Percentiles rank a stretch among this genome's conserved stretches.
phyloP scores from a whole-genome alignment of 1,284 basidiomycete species.

The Dichomitus squalens region DNA sequence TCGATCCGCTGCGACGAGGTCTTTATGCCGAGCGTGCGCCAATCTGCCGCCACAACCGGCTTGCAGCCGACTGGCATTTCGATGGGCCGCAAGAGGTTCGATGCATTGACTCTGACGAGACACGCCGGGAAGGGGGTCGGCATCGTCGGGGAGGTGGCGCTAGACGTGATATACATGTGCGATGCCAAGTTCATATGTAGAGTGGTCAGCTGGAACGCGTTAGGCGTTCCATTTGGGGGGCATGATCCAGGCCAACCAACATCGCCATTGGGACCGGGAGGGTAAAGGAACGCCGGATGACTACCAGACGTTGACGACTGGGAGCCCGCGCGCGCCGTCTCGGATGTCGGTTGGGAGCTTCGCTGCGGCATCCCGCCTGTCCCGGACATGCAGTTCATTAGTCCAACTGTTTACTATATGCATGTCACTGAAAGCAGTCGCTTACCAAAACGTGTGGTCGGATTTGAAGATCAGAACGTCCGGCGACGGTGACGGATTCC shows the following conservation, averaged over 20 bases:
- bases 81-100: slow-evolving; percentile 46
- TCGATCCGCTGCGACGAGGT: too few species aligned
- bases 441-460: slow-evolving; percentile 35
- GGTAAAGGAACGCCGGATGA: too few species aligned
- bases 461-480: slow-evolving; percentile 42
- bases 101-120: slow-evolving; percentile 49
- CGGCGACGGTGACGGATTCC: slow-evolving; percentile 40
- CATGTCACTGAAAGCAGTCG: neutral
- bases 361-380: neutral
- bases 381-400: slow-evolving; percentile 19
- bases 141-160: slow-evolving; percentile 36
- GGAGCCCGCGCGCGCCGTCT: too few species aligned
- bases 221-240: slow-evolving; percentile 21
- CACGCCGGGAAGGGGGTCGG: slow-evolving; percentile 37
- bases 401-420: too few species aligned
- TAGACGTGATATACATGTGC: slow-evolving; percentile 55
- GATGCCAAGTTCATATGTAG: slow-evolving; percentile 48
- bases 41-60: too few species aligned
- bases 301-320: too few species aligned
- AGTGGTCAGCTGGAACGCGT: slow-evolving; percentile 60
- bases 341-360: too few species aligned
- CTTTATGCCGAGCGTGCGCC: too few species aligned
- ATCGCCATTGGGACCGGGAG: too few species aligned
- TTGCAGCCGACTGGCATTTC: too few species aligned
- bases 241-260: too few species aligned